Evolutionary conservation across 2,329 filamentous ascomycete species (phyloP).

Genomic region (Emergomyces orientalis): DNA sequence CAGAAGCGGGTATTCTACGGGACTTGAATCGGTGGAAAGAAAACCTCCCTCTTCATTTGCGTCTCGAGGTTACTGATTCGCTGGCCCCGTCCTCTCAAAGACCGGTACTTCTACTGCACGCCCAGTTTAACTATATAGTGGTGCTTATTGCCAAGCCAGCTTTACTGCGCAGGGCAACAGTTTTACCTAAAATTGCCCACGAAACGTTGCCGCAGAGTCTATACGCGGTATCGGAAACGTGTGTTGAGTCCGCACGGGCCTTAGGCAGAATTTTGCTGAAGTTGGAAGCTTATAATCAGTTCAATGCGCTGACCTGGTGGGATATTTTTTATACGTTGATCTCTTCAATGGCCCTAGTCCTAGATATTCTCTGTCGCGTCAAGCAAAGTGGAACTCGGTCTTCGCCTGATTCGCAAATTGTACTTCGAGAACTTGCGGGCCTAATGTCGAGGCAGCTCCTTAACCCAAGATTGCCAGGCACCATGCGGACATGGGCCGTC

Average conservation of each 20-base stretch:
- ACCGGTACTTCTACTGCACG: background rate
- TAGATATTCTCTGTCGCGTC: background rate
- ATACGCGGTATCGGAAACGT: constrained; percentile 3
- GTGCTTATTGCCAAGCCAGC: background rate
- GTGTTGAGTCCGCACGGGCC: background rate
- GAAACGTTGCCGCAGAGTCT: background rate
- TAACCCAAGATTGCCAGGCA: background rate
- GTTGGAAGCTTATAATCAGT: background rate
- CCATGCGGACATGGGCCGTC: background rate
- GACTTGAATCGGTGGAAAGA: background rate
- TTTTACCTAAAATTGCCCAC: background rate
- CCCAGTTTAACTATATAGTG: constrained; percentile 1
- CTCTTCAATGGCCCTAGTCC: background rate
- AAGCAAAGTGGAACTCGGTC: background rate
- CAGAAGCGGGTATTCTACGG: background rate
- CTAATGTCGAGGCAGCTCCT: background rate
- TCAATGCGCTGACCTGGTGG: constrained; percentile 4
- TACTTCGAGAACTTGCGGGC: background rate
- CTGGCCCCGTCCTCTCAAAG: background rate
- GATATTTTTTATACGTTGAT: constrained; percentile 2
- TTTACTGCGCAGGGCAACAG: background rate
- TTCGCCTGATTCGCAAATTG: background rate
- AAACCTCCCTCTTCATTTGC: background rate
- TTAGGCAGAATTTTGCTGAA: background rate
- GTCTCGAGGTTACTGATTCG: constrained; percentile 1